Percentiles rank a stretch among this genome's conserved stretches.
phyloP scores from a whole-genome alignment of 345 rosid genomes.

The Gossypium sturtianum region DNA sequence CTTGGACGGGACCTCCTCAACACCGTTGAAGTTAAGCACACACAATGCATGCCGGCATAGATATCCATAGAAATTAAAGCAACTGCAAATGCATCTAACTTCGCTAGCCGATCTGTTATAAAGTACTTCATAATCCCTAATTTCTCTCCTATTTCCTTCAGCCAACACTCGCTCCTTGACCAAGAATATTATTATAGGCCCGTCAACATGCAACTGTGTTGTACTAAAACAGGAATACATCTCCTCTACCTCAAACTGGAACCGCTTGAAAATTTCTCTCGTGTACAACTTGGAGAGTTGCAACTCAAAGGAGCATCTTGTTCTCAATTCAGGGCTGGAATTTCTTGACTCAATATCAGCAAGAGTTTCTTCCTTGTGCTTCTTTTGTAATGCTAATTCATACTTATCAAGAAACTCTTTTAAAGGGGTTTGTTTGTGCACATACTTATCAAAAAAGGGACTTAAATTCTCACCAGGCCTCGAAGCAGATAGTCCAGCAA shows the following conservation, averaged over 20 bases:
- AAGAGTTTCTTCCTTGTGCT: constrained; percentile 63
- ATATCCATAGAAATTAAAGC: constrained; percentile 80
- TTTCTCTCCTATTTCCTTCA: neutral
- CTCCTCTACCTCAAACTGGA: constrained; percentile 79
- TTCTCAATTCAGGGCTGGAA: constrained; percentile 45
- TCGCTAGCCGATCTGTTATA: constrained; percentile 69
- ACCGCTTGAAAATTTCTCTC: constrained; percentile 57
- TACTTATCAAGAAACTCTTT: constrained; percentile 89
- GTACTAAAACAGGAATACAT: constrained; percentile 85
- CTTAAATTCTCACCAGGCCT: constrained; percentile 44
- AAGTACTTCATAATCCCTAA: constrained; percentile 29
- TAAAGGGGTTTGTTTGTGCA: constrained; percentile 74
- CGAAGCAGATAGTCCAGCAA: constrained; percentile 55
- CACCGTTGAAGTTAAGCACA: constrained; percentile 68
- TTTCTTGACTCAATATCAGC: constrained; percentile 54
- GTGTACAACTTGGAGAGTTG: constrained; percentile 75
- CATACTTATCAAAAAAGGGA: constrained; percentile 58
- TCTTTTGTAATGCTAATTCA: constrained; percentile 65
- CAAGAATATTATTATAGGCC: constrained; percentile 57
- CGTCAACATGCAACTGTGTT: constrained; percentile 58
- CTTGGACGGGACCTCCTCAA: constrained; percentile 58
- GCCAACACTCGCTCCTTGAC: constrained; percentile 22
- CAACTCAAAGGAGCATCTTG: constrained; percentile 68
- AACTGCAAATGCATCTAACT: constrained; percentile 79
- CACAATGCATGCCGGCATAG: constrained; percentile 79